Conservation (phyloP, 768 basidiomycete species). For the Daedalea quercina region DNA sequence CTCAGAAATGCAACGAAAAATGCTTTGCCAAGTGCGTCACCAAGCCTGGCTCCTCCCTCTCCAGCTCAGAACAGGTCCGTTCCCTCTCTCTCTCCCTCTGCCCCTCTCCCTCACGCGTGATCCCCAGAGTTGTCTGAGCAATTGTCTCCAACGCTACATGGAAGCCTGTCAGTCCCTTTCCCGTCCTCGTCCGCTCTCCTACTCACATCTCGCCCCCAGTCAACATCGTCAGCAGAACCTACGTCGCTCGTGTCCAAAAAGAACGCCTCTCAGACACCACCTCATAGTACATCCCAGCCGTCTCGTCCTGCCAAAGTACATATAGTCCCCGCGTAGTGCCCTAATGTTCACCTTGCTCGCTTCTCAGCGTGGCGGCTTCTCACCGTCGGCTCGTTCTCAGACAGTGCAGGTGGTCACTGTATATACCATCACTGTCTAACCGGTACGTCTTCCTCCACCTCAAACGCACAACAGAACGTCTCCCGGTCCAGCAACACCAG, state of each 20-base stretch:
- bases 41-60: conserved; percentile 66
- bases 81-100: neutral
- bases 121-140: conserved; percentile 60
- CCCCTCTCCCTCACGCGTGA: neutral
- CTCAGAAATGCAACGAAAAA: conserved; percentile 71
- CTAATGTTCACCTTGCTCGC: neutral
- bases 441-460: conserved; percentile 41
- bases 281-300: too few relatives aligned
- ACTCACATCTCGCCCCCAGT: conserved; percentile 35
- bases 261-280: conserved; percentile 29
- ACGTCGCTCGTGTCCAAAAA: conserved; percentile 49
- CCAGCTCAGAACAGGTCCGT: conserved; percentile 65
- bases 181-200: neutral
- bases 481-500: conserved; percentile 69
- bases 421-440: too few relatives aligned
- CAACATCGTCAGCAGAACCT: conserved; percentile 70
- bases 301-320: neutral
- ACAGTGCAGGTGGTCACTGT: too few relatives aligned
- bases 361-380: neutral
- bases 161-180: conserved; percentile 65
- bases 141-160: conserved; percentile 78
- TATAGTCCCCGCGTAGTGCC: neutral
- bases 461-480: conserved; percentile 82
- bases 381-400: too few relatives aligned
- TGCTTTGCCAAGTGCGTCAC: conserved; percentile 74